Evolutionary conservation across 2,329 filamentous ascomycete genomes (phyloP).

Genomic region (Ramichloridium luteum): DNA sequence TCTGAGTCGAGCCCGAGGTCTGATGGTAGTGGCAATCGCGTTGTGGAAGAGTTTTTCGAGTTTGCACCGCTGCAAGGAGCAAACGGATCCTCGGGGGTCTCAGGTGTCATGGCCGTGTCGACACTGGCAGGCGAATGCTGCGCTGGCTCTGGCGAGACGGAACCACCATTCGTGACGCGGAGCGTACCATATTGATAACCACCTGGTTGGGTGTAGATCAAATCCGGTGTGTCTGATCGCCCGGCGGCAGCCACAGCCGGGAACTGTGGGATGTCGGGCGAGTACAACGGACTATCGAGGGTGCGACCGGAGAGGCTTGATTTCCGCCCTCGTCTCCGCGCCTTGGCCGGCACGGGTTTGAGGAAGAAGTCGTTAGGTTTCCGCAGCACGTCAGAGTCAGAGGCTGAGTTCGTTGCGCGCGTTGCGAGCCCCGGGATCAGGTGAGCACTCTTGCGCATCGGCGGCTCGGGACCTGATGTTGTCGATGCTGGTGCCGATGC

Average conservation of each 20-base stretch:
- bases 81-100: background rate
- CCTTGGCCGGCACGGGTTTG: too few relatives aligned
- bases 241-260: too few relatives aligned
- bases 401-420: background rate
- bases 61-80: conserved; percentile 1
- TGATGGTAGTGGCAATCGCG: too few relatives aligned
- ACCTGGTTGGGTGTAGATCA: conserved; percentile 32
- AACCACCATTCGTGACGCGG: conserved; percentile 35
- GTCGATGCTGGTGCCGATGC: background rate
- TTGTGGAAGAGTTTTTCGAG: background rate
- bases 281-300: background rate
- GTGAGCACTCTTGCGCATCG: background rate
- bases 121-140: background rate
- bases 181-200: conserved; percentile 32
- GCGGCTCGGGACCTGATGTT: background rate
- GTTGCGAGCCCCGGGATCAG: background rate
- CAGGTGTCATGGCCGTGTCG: conserved; percentile 1
- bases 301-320: conserved; percentile 11
- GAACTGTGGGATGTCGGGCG: background rate
- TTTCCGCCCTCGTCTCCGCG: too few relatives aligned
- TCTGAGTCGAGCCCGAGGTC: too few relatives aligned
- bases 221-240: conserved; percentile 30
- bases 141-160: conserved; percentile 32
- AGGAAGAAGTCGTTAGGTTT: too few relatives aligned
- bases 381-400: conserved; percentile 2